Evolutionary conservation across 176 grass and related monocot genomes (phyloP).

Genomic region (Coix lacrymajobi): DNA sequence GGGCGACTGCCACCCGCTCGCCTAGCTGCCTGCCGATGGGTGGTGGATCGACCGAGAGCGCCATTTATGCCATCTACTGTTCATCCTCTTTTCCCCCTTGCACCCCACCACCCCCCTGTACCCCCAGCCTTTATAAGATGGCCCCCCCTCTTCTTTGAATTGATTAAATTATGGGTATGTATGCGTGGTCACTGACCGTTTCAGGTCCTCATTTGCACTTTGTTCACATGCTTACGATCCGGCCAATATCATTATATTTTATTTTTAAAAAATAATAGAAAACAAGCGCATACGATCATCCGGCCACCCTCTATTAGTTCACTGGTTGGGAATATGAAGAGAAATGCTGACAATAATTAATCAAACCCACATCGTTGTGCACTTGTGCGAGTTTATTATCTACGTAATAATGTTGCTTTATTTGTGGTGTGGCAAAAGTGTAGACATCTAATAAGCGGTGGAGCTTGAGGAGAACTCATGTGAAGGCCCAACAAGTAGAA

Average conservation of each 20-base stretch:
- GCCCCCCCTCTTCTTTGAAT: neutral
- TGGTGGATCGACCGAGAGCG: neutral
- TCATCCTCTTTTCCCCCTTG: slow-evolving; percentile 22
- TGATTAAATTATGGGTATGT: slow-evolving; percentile 23
- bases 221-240: neutral
- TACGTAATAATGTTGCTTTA: neutral
- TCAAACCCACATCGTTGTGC: neutral
- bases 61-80: slow-evolving; percentile 54
- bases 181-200: slow-evolving; percentile 15
- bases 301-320: neutral
- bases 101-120: neutral
- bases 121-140: slow-evolving; percentile 16
- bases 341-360: neutral
- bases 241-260: neutral
- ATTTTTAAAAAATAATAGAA: neutral
- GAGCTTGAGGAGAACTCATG: too few species aligned
- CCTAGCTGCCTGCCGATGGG: slow-evolving; percentile 31
- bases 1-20: slow-evolving; percentile 49
- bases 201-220: neutral
- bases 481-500: too few species aligned
- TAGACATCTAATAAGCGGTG: too few species aligned
- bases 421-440: too few species aligned
- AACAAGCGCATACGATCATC: neutral
- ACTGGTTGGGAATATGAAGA: neutral
- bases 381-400: neutral